Conservation (phyloP, 2,329 filamentous ascomycete genomes). For the Fusarium graminum region DNA sequence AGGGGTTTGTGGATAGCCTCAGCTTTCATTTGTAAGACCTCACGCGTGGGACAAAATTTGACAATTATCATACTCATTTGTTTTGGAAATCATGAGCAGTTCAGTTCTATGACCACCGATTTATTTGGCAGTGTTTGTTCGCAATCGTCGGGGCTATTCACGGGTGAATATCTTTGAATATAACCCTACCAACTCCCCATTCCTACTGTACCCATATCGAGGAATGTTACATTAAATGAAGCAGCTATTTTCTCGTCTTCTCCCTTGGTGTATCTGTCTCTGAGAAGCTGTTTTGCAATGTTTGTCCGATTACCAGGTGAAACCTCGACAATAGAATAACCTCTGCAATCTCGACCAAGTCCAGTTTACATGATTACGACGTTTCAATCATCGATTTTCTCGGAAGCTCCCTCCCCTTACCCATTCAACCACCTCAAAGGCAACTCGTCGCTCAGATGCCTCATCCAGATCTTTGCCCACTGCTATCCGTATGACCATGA, state of each 20-base stretch:
- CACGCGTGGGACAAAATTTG: constrained; percentile 16
- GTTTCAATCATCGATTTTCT: constrained; percentile 41
- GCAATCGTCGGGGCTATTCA: neutral
- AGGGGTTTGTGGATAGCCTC: constrained; percentile 13
- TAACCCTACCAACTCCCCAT: constrained; percentile 22
- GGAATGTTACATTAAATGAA: constrained; percentile 25
- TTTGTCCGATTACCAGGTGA: constrained; percentile 2
- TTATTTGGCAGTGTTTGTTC: neutral
- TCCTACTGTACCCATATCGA: constrained; percentile 20
- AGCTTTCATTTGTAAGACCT: constrained; percentile 22
- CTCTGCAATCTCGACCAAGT: constrained; percentile 2
- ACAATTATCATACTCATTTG: constrained; percentile 3
- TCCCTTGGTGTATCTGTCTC: neutral
- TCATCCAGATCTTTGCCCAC: constrained; percentile 68
- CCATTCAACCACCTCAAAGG: constrained; percentile 92
- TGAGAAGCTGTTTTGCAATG: constrained; percentile 6
- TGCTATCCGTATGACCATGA: constrained; percentile 67
- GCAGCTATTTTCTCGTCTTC: constrained; percentile 12
- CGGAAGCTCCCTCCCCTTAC: constrained; percentile 65
- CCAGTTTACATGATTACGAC: constrained; percentile 8
- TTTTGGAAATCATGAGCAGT: neutral
- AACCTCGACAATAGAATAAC: constrained; percentile 1
- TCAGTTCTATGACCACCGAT: neutral
- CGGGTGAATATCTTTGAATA: constrained; percentile 12
- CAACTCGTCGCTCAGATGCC: constrained; percentile 78